Evolutionary conservation across 805 yeast genomes (phyloP).

Genomic region (Wickerhamiella sergipiensis): DNA sequence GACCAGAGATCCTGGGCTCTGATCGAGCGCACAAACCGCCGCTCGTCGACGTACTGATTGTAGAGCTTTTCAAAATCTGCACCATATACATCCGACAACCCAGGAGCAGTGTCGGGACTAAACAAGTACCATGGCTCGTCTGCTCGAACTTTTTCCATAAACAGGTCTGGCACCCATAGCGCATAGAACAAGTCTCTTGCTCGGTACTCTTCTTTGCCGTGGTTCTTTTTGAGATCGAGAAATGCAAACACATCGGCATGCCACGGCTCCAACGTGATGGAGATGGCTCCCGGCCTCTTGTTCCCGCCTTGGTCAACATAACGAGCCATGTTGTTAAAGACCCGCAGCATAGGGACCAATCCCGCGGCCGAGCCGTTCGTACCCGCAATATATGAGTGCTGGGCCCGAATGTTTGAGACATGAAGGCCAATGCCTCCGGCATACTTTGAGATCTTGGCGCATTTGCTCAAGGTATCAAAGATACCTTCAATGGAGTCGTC

Average conservation of each 20-base stretch:
- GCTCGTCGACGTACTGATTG: constrained; percentile 52
- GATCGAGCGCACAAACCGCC: constrained; percentile 41
- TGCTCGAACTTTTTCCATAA: constrained; percentile 70
- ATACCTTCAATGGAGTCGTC: constrained; percentile 91
- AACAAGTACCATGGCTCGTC: constrained; percentile 75
- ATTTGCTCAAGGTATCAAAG: constrained; percentile 67
- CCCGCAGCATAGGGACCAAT: constrained; percentile 83
- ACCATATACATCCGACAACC: constrained; percentile 66
- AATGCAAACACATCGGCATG: constrained; percentile 79
- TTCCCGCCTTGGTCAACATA: constrained; percentile 97
- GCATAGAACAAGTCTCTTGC: constrained; percentile 89
- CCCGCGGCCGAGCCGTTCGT: constrained; percentile 82
- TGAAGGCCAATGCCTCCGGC: constrained; percentile 93
- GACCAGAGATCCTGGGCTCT: constrained; percentile 82
- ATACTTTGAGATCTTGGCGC: constrained; percentile 80
- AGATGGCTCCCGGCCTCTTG: constrained; percentile 92
- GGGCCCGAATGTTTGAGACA: constrained; percentile 67
- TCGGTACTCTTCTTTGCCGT: constrained; percentile 83
- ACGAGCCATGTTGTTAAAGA: constrained; percentile 84
- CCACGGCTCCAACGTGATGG: constrained; percentile 90
- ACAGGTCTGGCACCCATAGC: constrained; percentile 85
- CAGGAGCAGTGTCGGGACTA: constrained; percentile 77
- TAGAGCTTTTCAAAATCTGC: constrained; percentile 61
- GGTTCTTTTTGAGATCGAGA: constrained; percentile 72
- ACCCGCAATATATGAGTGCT: constrained; percentile 75